Base-by-base conservation (phyloP, 2,329 filamentous ascomycete genomes). In the Emmonsia crescens region DNA sequence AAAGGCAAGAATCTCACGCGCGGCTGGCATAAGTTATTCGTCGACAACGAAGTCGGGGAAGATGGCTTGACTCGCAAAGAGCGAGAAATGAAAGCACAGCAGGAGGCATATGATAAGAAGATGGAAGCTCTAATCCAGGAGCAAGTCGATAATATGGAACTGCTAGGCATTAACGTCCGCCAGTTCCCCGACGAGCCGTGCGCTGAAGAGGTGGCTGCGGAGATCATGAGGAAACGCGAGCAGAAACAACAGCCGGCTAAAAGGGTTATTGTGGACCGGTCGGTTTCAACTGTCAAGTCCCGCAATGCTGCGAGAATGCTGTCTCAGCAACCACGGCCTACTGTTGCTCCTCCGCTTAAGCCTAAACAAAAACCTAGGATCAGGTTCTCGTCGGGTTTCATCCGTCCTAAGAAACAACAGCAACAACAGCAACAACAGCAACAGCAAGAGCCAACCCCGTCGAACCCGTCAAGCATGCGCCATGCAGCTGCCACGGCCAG, bases 21-120 rank as follows among this genome's bases (percentile, higher is more conserved):
- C 52, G 83, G 82, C 2, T 77, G 80, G 66, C 80, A 76, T 64
- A 75, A 76, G 40, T 75, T 79, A 12, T 83, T 82, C 67, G 74
- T 74, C 55, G 68, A 73, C 52, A 78, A 81, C 56, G 77, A 79
- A 48, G 69, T 76, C 27, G 77, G 77, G 24, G 68, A 69, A n/a
- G 75, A 86, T 80, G 71, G 88, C 79, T 61, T 89, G 80, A 75
- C 86, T 79, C 73, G 83, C 83, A 70, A 82, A 78, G n/a, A 79
- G 86, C 63, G 89, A 85, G 85, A 88, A 60, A 82, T 88, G 64
- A 88, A 88, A 31, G 78, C 87, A 64, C 83, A 85, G 14, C 79
- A 80, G 3, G 77, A 80, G 21, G 85, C 89, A 54, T 83, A 82
- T 63, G 80, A 88, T 66, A 78, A 85, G 62, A 79, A 85, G 65